Percentiles rank a stretch among this genome's conserved stretches.
phyloP scores from a whole-genome alignment of 1,139 yeast species.

The Pneumocystis carinii region DNA sequence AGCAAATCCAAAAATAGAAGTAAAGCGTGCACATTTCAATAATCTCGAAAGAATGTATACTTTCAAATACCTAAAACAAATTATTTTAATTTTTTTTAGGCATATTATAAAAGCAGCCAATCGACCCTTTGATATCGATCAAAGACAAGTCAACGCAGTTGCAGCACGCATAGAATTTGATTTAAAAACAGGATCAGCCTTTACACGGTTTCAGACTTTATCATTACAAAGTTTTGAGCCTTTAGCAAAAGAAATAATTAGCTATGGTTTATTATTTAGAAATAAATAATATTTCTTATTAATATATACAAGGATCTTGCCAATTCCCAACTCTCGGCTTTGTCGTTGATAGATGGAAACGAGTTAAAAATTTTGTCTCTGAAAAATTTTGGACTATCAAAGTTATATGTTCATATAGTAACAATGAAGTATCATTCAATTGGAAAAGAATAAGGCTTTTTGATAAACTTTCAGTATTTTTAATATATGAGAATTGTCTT shows the following conservation, averaged over 20 bases:
- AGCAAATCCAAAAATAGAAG: slow-evolving; percentile 35
- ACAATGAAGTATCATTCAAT: slow-evolving; percentile 28
- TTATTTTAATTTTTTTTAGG: slow-evolving; percentile 13
- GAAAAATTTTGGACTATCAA: slow-evolving; percentile 73
- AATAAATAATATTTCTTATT: slow-evolving; percentile 28
- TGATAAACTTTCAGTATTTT: slow-evolving; percentile 50
- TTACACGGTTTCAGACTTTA: slow-evolving; percentile 62
- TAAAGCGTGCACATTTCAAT: slow-evolving; percentile 69
- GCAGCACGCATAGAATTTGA: slow-evolving; percentile 76
- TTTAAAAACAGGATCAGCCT: slow-evolving; percentile 74
- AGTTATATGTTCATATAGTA: slow-evolving; percentile 27
- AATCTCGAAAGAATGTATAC: slow-evolving; percentile 47
- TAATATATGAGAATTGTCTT: slow-evolving; percentile 55
- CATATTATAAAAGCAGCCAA: slow-evolving; percentile 68
- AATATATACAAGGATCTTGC: slow-evolving; percentile 66
- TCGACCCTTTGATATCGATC: slow-evolving; percentile 48
- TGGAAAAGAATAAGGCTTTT: slow-evolving; percentile 65
- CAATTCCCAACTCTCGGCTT: slow-evolving; percentile 96
- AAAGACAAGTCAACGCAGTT: slow-evolving; percentile 68
- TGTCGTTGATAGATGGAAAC: slow-evolving; percentile 79
- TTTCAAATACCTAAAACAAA: not conserved
- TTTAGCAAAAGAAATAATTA: slow-evolving; percentile 15
- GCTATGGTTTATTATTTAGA: slow-evolving; percentile 22
- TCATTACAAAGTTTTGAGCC: slow-evolving; percentile 27
- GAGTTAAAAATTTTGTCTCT: slow-evolving; percentile 54